A percentile compares a stretch with the other conserved stretches of the same genome.
Evolutionary conservation across 2,329 filamentous ascomycete species (phyloP).

Genomic region (Triangularia verruculosa): DNA sequence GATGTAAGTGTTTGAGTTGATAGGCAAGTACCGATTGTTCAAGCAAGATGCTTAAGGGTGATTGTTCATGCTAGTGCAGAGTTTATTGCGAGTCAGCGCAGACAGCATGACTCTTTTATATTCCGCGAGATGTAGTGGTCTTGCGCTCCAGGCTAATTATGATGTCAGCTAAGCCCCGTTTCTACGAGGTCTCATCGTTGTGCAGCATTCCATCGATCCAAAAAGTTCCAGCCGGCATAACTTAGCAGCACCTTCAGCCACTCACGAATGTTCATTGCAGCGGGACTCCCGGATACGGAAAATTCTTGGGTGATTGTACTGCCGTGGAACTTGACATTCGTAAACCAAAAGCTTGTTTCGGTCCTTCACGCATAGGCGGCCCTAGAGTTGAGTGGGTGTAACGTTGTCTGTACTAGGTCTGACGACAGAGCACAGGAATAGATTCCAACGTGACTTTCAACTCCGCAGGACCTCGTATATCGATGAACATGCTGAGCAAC

Average conservation of each 20-base stretch:
- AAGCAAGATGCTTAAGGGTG: neutral
- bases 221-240: neutral
- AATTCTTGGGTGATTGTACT: neutral
- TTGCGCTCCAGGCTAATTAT: neutral
- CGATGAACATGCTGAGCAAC: neutral
- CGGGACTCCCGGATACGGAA: neutral
- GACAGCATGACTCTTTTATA: neutral
- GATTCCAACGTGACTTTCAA: neutral
- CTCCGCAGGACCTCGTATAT: neutral
- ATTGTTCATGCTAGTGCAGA: neutral
- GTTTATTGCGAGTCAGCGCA: neutral
- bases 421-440: neutral
- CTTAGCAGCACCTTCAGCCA: neutral
- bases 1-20: neutral
- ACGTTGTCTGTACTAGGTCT: neutral
- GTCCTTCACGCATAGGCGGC: neutral
- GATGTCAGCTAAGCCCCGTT: neutral
- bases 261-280: neutral
- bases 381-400: neutral
- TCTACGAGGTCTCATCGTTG: neutral
- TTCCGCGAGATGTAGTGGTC: neutral
- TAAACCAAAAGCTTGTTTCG: neutral
- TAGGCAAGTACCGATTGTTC: neutral
- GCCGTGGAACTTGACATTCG: neutral
- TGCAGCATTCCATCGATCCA: neutral